Base-by-base conservation (phyloP, 345 rosid genomes). In the Mercurialis annua region DNA sequence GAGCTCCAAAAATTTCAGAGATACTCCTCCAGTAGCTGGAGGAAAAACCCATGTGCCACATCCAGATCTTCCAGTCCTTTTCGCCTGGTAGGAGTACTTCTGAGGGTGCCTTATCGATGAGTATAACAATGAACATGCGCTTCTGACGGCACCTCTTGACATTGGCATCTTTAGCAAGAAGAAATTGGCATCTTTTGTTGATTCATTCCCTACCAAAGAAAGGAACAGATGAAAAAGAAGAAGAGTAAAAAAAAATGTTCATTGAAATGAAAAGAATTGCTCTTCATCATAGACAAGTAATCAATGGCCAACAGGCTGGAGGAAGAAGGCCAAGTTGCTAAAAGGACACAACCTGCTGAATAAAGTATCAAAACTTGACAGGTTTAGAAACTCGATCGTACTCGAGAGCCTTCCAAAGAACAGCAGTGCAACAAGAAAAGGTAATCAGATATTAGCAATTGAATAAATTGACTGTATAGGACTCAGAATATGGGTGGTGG, bases 1-100 rank as follows among this genome's bases (percentile, higher is more conserved):
- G 68, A 95, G 99, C 85, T 95, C 99, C 87, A 95, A 77, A 80
- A 95, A 92, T 77, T 95, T 95, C 69, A 98, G 98, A 71, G 92
- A 92, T 53, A 95, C 81, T 69, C 99, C 87, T 61, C 83, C 79
- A 69, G 99, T 95, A n/a, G 98, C 96, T 2, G 96, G 98, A 70
- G 99, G 99, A 71, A 88, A 89, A 76, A 82, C 99, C 92, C 79
- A 98, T 78, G 74, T 95, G 99, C 99, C 99, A 95, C 99, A 95
- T 95, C 99, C 99, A 95, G 73, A 95, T 87, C 78, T 85, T 95
- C 40, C 97, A 97, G 58, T 87, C 97, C 81, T 76, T 86, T 75
- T 91, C 97, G 65, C 99, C 97, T 6, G 93, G 88, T 72, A 95
- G 77, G 62, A 86, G 73, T 62, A 80, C 65, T 60, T 89, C 96